Conservation (phyloP, 1,139 yeast species). For the Saccharomyces hybrid region DNA sequence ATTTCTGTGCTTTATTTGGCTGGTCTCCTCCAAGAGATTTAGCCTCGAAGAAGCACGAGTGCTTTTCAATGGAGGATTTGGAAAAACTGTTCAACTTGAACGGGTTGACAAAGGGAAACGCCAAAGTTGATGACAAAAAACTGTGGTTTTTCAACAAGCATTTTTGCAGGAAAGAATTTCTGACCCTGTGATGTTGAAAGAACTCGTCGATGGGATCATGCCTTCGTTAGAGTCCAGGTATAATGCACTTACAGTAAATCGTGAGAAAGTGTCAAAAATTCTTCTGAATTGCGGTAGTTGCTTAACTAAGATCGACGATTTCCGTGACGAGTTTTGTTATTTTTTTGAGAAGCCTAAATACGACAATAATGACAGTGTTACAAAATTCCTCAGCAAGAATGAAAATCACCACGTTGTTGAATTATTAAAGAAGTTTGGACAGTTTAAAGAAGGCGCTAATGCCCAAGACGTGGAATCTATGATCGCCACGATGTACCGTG, state of each 20-base stretch:
- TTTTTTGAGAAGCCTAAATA: conserved; percentile 41
- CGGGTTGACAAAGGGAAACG: conserved; percentile 83
- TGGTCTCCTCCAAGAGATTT: conserved; percentile 73
- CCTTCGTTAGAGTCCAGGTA: conserved; percentile 9
- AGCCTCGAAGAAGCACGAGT: conserved; percentile 53
- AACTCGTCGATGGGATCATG: conserved; percentile 33
- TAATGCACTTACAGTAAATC: neutral
- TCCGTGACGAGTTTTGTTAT: conserved; percentile 41
- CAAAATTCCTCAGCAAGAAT: conserved; percentile 16
- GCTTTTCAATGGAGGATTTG: conserved; percentile 49
- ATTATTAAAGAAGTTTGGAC: conserved; percentile 14
- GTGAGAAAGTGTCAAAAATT: conserved; percentile 18
- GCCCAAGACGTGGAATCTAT: conserved; percentile 20
- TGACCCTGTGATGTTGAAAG: conserved; percentile 32
- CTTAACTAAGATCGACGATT: conserved; percentile 43
- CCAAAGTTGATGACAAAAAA: conserved; percentile 78
- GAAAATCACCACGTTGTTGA: conserved; percentile 11
- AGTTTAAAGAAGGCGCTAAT: conserved; percentile 9
- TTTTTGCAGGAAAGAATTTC: conserved; percentile 39
- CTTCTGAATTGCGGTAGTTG: conserved; percentile 33
- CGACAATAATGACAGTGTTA: conserved; percentile 16
- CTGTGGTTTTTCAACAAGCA: conserved; percentile 67
- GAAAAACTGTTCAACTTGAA: conserved; percentile 43
- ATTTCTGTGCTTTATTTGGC: conserved; percentile 85
- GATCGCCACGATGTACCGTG: conserved; percentile 13